Percentiles rank a stretch among this genome's conserved stretches.
phyloP scores from a whole-genome alignment of 441 rosid genomes.

The Gossypium trilobum region DNA sequence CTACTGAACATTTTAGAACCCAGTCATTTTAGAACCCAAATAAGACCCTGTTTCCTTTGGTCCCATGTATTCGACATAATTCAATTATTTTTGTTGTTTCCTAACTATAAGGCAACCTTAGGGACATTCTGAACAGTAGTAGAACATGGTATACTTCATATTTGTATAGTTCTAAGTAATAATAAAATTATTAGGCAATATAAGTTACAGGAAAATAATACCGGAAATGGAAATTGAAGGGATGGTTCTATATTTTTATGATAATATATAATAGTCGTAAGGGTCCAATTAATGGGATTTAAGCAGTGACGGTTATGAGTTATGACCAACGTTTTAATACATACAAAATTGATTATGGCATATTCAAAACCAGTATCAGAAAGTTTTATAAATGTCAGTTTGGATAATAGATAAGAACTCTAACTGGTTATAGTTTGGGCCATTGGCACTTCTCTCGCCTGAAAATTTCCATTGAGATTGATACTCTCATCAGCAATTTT shows the following conservation, averaged over 20 bases:
- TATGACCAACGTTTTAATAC: no score
- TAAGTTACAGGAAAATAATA: no score
- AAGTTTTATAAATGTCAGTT: not conserved
- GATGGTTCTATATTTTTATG: no score
- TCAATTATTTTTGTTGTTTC: not conserved
- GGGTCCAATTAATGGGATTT: not conserved
- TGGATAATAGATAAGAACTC: not conserved
- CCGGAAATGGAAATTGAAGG: no score
- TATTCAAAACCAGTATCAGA: no score
- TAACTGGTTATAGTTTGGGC: no score
- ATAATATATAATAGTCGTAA: no score
- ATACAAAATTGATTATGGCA: no score
- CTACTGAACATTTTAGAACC: no score
- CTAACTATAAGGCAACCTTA: not conserved
- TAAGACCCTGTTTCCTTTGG: not conserved
- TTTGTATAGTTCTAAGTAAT: not conserved
- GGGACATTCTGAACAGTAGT: not conserved
- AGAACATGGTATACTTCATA: not conserved
- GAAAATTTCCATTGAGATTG: not conserved
- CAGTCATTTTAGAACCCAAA: not conserved
- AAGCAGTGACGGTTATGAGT: not conserved
- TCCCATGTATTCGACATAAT: not conserved
- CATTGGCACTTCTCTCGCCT: no score
- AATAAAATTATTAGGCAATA: not conserved
- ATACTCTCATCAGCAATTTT: not conserved